phyloP scores from a whole-genome alignment of 1,284 basidiomycete genomes.

The Rhodofomes roseus region DNA sequence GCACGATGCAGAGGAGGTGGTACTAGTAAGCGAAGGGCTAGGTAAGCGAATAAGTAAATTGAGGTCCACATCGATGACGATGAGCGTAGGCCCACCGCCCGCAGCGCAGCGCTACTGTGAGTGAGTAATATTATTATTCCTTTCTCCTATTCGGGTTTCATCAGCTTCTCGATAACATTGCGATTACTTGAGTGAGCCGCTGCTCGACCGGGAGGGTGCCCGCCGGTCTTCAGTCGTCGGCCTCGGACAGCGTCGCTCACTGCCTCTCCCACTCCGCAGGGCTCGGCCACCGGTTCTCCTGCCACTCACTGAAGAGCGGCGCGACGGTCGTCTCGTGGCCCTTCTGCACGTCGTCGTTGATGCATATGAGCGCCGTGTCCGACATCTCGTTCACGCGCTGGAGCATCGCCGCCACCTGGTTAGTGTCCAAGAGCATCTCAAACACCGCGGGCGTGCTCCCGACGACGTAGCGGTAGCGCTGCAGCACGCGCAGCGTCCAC shows the following conservation, averaged over 20 bases:
- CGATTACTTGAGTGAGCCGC: no score
- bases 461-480: constrained; percentile 40
- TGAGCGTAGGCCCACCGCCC: not conserved
- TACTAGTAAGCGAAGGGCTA: not conserved
- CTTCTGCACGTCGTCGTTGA: constrained; percentile 26
- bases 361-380: constrained; percentile 24
- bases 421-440: constrained; percentile 17
- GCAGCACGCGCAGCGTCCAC: constrained; percentile 38
- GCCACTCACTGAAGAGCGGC: constrained; percentile 18
- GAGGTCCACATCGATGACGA: not conserved
- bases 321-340: constrained; percentile 16
- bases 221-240: not conserved
- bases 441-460: constrained; percentile 24
- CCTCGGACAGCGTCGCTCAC: not conserved
- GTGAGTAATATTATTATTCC: no score
- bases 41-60: not conserved
- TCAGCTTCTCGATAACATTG: no score
- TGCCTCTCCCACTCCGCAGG: constrained; percentile 23
- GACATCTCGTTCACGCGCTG: constrained; percentile 7
- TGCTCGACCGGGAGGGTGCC: not conserved
- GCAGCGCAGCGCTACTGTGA: not conserved
- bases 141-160: no score
- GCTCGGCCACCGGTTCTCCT: constrained; percentile 17
- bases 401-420: constrained; percentile 13
- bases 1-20: not conserved